Conservation (phyloP, 768 basidiomycete genomes). For the Piloderma croceum region DNA sequence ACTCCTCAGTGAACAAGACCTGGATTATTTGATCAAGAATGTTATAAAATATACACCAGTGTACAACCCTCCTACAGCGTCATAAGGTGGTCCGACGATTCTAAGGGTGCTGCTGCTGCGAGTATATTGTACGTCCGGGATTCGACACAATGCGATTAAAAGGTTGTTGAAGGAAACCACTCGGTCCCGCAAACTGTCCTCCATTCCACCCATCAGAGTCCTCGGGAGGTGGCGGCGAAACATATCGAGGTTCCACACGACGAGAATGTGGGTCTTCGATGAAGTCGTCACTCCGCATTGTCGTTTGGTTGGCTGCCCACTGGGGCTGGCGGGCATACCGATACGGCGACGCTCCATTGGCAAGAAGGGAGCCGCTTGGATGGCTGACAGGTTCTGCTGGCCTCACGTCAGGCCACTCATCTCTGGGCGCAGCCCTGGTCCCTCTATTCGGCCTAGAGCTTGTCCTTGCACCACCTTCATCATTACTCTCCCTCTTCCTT, state of each 20-base stretch:
- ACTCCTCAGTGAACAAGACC: too few species aligned
- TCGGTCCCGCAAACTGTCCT: slow-evolving; percentile 43
- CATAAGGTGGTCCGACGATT: too few species aligned
- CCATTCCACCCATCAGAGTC: too few species aligned
- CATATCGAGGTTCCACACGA: too few species aligned
- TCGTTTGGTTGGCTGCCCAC: too few species aligned
- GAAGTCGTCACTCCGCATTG: too few species aligned
- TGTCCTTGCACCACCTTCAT: slow-evolving; percentile 13
- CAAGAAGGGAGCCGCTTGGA: slow-evolving; percentile 25
- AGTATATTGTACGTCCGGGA: slow-evolving; percentile 61
- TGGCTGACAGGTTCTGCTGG: slow-evolving; percentile 20
- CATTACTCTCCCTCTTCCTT: slow-evolving; percentile 18
- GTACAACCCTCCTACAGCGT: too few species aligned
- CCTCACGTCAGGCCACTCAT: slow-evolving; percentile 22
- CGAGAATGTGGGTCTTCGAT: too few species aligned
- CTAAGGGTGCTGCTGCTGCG: slow-evolving; percentile 40
- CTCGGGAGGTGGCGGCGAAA: too few species aligned
- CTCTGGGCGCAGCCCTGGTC: slow-evolving; percentile 26
- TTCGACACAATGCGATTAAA: slow-evolving; percentile 41
- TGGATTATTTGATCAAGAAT: too few species aligned
- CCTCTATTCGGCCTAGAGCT: slow-evolving; percentile 24
- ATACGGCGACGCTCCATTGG: slow-evolving; percentile 13
- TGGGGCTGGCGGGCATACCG: slow-evolving; percentile 17
- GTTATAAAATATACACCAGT: too few species aligned
- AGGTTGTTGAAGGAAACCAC: slow-evolving; percentile 43